Conservation (phyloP, 768 basidiomycete species). For the Serendipita vermifera region DNA sequence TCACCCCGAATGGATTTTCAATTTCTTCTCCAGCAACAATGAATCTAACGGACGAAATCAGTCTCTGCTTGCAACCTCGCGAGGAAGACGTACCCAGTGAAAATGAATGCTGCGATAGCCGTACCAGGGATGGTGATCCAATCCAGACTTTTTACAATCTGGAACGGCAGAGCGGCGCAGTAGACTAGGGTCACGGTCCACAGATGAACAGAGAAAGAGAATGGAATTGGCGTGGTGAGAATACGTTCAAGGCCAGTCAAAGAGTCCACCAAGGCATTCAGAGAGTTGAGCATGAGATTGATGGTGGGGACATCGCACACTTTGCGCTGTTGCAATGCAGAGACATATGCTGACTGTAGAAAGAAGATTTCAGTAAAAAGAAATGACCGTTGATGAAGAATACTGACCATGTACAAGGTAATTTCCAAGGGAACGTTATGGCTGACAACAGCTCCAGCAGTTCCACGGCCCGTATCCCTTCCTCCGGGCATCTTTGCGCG, state of each 20-base stretch:
- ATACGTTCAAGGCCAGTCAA: conserved; percentile 61
- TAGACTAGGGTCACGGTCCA: conserved; percentile 54
- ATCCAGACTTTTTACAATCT: conserved; percentile 39
- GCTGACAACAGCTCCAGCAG: conserved; percentile 27
- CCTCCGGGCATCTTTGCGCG: conserved; percentile 32
- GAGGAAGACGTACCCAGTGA: conserved; percentile 25
- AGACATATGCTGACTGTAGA: conserved; percentile 37
- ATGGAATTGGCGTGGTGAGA: conserved; percentile 63
- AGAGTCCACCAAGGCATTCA: conserved; percentile 40
- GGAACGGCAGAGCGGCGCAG: conserved; percentile 50
- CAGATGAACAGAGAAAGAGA: conserved; percentile 60
- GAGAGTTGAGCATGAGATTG: conserved; percentile 30
- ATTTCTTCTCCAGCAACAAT: conserved; percentile 63
- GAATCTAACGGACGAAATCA: conserved; percentile 57
- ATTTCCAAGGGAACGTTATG: conserved; percentile 61
- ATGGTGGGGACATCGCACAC: conserved; percentile 45
- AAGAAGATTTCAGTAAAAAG: not conserved
- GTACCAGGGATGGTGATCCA: conserved; percentile 57
- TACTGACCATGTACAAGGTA: no score
- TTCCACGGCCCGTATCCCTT: no score
- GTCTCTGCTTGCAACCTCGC: conserved; percentile 29
- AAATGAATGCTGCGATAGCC: conserved; percentile 23
- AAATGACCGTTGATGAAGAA: not conserved
- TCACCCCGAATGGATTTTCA: conserved; percentile 41
- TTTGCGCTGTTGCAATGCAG: conserved; percentile 45